Evolutionary conservation across 352 stramenopile species (phyloP).

Genomic region (Phytophthora pinifolia): DNA sequence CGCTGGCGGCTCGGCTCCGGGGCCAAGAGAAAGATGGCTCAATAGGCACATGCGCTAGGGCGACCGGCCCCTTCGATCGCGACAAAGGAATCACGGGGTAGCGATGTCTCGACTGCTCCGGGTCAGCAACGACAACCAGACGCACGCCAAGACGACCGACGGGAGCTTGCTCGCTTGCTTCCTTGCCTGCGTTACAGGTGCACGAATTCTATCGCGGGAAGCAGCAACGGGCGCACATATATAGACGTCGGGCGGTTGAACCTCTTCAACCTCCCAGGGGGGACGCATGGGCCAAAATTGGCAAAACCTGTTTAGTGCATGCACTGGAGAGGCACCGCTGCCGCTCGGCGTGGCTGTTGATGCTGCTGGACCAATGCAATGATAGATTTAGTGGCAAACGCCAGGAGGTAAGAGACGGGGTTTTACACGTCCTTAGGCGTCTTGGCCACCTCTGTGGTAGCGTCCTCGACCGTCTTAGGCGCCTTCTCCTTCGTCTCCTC

Average conservation of each 20-base stretch:
- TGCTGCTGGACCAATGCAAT: slow-evolving; percentile 10
- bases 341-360: background rate
- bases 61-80: slow-evolving; percentile 26
- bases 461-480: slow-evolving; percentile 32
- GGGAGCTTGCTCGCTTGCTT: slow-evolving; percentile 6
- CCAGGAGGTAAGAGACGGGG: background rate
- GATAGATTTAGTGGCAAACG: slow-evolving; percentile 21
- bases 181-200: slow-evolving; percentile 12
- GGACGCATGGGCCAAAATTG: slow-evolving; percentile 6
- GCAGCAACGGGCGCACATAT: slow-evolving; percentile 4
- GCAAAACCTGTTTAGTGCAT: slow-evolving; percentile 1
- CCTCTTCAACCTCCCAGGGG: background rate
- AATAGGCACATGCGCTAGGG: slow-evolving; percentile 21
- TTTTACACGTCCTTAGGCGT: slow-evolving; percentile 26
- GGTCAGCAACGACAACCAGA: background rate
- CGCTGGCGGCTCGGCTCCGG: slow-evolving; percentile 15
- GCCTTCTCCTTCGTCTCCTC: slow-evolving; percentile 38
- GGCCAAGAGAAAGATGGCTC: slow-evolving; percentile 12
- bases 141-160: slow-evolving; percentile 1
- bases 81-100: slow-evolving; percentile 15
- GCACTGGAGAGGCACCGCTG: background rate
- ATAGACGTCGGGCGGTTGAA: slow-evolving; percentile 25
- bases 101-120: slow-evolving; percentile 11
- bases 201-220: slow-evolving; percentile 14
- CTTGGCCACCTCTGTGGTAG: slow-evolving; percentile 16